phyloP scores from a whole-genome alignment of 371 early-diverging fungal species.

The Rhizopus stolonifer region DNA sequence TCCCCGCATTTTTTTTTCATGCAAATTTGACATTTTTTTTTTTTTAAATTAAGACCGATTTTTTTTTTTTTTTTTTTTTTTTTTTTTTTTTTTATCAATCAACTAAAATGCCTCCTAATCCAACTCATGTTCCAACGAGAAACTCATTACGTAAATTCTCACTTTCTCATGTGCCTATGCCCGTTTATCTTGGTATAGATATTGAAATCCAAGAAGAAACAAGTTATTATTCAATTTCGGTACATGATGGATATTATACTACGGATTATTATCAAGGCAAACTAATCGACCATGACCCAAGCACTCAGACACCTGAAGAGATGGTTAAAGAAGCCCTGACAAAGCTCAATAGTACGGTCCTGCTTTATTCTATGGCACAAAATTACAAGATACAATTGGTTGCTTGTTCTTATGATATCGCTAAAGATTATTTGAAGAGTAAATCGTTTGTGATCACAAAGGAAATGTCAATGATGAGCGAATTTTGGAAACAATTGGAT shows the following conservation, averaged over 20 bases:
- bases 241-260: conserved; percentile 63
- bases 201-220: conserved; percentile 38
- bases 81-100: too few species aligned
- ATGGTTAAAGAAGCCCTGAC: conserved; percentile 30
- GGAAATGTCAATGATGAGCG: conserved; percentile 43
- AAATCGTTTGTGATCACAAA: conserved; percentile 20
- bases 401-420: conserved; percentile 38
- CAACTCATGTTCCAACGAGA: conserved; percentile 26
- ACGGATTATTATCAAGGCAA: conserved; percentile 51
- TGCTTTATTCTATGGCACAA: conserved; percentile 43
- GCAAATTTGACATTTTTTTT: too few species aligned
- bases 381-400: conserved; percentile 59
- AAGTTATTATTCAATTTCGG: conserved; percentile 45
- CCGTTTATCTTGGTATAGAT: conserved; percentile 65
- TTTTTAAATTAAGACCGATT: too few species aligned
- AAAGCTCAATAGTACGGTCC: conserved; percentile 41
- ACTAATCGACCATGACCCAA: conserved; percentile 16
- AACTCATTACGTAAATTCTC: conserved; percentile 38
- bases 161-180: conserved; percentile 37
- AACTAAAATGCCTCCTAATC: conserved; percentile 42
- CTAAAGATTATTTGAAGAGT: conserved; percentile 23
- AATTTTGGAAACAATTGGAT: conserved; percentile 77
- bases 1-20: too few species aligned
- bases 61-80: too few species aligned
- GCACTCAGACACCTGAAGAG: conserved; percentile 11